Base-by-base conservation (phyloP, 352 stramenopile genomes). In the Globisporangium rhizosaccharum region DNA sequence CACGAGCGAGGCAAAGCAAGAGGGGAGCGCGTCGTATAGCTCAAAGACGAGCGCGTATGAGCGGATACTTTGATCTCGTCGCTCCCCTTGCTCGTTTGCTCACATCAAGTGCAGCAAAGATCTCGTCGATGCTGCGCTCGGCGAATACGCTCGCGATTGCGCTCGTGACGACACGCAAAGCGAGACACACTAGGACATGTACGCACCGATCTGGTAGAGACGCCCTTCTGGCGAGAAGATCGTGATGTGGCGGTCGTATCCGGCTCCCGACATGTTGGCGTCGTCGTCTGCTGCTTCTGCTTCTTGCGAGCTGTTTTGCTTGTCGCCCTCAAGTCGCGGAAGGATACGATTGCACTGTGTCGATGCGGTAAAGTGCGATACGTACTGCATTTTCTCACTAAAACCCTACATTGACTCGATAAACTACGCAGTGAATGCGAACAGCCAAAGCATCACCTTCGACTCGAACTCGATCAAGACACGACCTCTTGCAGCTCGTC, bases 171-270 rank as follows among this genome's bases (percentile, higher is more conserved):
- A 41, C 26, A 7, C 4, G 11, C 11, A 26, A 9, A 53, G 28
- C 28, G 28, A 30, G 10, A 53, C 9, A 20, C 9, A 51, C 11
- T 3, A 14, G 9, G 15, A 51, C n/a, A 47, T 12, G 8, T 28
- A 73, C 77, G 56, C 52, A 95, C 86, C 87, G 64, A 98, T 98
- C 83, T 99, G 97, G 75, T 99, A 99, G 48, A 99, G 86, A 25
- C 96, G 87, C 46, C 97, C 97, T 71, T 99, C 95, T 11, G 97
- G 97, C 59, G 94, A 99, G 77, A 99, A 99, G 72, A 99, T 99
- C 49, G 97, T 99, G 73, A 99, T 93, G 73, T 96, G 80, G 68
- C 87, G 81, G 65, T 96, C 87, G 73, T 96, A 96, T 87, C 83
- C 87, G 72, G 90, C 85, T 70, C 84, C 81, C 63, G 87, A 66